Conservation (phyloP, 139 green algal species). For the Protoeuglena noctilucae region DNA sequence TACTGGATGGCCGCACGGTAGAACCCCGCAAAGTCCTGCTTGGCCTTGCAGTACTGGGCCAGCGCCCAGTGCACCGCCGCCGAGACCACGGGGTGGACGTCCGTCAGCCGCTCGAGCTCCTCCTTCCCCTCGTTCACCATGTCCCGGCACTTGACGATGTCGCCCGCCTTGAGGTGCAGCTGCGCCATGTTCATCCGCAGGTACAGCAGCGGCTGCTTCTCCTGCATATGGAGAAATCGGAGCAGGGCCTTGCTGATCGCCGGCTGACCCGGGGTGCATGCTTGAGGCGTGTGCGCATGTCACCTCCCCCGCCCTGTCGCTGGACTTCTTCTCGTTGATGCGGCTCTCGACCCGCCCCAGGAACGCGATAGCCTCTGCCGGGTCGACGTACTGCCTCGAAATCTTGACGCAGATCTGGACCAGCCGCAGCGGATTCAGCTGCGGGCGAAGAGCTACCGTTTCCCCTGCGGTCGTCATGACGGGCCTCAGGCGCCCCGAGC, state of each 20-base stretch:
- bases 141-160: conserved; percentile 14
- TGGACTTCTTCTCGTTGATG: conserved; percentile 43
- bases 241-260: too few relatives aligned
- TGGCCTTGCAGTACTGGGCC: conserved; percentile 65
- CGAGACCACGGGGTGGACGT: conserved; percentile 72
- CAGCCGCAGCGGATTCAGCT: conserved; percentile 7
- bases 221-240: too few relatives aligned
- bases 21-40: conserved; percentile 76
- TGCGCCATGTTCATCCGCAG: conserved; percentile 78
- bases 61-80: conserved; percentile 70
- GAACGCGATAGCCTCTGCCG: conserved; percentile 34
- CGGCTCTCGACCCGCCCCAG: conserved; percentile 32
- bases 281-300: too few relatives aligned
- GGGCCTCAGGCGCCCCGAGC: conserved; percentile 42
- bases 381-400: conserved; percentile 29
- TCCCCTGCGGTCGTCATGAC: background rate
- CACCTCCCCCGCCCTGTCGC: conserved; percentile 4
- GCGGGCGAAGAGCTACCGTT: too few relatives aligned
- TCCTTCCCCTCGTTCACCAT: conserved; percentile 1
- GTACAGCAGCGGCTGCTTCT: conserved; percentile 77
- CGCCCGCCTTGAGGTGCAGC: conserved; percentile 45
- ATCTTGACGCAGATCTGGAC: conserved; percentile 19
- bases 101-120: background rate
- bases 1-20: conserved; percentile 58
- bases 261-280: too few relatives aligned